These are phyloP conservation scores for Geosmithia morbida DNA, from an alignment of 2,329 filamentous ascomycete species.

Conservation along the genomic window DNA sequence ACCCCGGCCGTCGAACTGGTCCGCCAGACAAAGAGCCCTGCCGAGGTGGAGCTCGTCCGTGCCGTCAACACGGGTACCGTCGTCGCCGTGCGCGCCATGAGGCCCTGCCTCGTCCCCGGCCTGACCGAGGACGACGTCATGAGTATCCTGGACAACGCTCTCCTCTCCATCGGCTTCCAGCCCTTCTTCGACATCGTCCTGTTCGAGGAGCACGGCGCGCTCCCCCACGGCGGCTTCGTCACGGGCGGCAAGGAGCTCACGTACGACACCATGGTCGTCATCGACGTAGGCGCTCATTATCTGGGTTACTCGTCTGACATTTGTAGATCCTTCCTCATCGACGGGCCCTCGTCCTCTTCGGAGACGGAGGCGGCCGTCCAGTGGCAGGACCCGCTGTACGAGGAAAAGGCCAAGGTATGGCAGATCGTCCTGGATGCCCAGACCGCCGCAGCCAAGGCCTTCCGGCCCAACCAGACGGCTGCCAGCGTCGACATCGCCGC, in stretches of 20 bases:
- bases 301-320: slow-evolving; percentile 51
- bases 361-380: slow-evolving; percentile 7
- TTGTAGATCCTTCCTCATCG: slow-evolving; percentile 45
- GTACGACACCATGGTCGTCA: slow-evolving; percentile 41
- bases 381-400: slow-evolving; percentile 6
- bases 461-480: slow-evolving; percentile 36
- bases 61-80: slow-evolving; percentile 52
- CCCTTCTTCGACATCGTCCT: slow-evolving; percentile 51
- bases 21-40: slow-evolving; percentile 39
- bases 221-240: slow-evolving; percentile 38
- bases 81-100: slow-evolving; percentile 43
- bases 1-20: slow-evolving; percentile 40
- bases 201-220: slow-evolving; percentile 39
- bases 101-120: slow-evolving; percentile 35
- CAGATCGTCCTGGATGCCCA: slow-evolving; percentile 48
- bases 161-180: slow-evolving; percentile 36
- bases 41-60: slow-evolving; percentile 40
- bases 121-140: slow-evolving; percentile 44
- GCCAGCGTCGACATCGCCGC: slow-evolving; percentile 48
- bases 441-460: slow-evolving; percentile 33
- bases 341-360: slow-evolving; percentile 10
- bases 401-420: slow-evolving; percentile 43
- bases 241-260: slow-evolving; percentile 35
- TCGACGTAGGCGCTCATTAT: slow-evolving; percentile 48
- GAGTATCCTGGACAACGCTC: slow-evolving; percentile 36